These are phyloP conservation scores for Spiraea crenata DNA, from an alignment of 331 rosid genomes.

Conservation along the genomic window DNA sequence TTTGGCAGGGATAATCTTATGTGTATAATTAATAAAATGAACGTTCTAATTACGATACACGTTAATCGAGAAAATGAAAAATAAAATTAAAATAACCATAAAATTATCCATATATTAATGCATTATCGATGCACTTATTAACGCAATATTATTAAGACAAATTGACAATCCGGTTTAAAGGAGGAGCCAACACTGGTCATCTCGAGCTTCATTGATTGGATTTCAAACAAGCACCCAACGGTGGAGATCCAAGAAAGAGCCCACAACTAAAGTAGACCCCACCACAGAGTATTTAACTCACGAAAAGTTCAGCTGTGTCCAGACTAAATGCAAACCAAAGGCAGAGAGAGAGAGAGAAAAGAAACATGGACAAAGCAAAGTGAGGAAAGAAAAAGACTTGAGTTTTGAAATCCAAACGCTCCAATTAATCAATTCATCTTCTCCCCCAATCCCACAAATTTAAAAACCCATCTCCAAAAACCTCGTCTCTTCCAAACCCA, in stretches of 20 bases:
- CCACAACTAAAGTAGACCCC: constrained; percentile 23
- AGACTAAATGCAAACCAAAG: constrained; percentile 14
- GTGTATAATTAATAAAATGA: no score
- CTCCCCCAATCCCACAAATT: constrained; percentile 47
- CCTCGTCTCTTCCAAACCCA: constrained; percentile 28
- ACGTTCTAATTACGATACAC: no score
- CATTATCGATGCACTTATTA: no score
- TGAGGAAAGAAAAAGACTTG: constrained; percentile 18
- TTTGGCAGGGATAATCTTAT: no score
- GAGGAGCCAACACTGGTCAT: background rate
- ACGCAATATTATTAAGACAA: no score
- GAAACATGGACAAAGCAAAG: constrained; percentile 21
- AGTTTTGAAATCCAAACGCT: constrained; percentile 58
- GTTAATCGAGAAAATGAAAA: no score
- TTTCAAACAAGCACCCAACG: constrained; percentile 5
- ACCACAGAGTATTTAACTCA: background rate
- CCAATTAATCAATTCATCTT: constrained; percentile 32
- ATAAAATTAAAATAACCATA: no score
- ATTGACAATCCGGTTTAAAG: no score
- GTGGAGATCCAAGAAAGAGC: background rate
- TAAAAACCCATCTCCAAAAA: constrained; percentile 27
- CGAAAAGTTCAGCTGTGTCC: constrained; percentile 25
- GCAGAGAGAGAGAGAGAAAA: background rate
- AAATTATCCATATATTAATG: no score
- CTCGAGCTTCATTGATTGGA: background rate